Evolutionary conservation across 2,329 filamentous ascomycete species (phyloP).

Genomic region (Verticillium nubilum): DNA sequence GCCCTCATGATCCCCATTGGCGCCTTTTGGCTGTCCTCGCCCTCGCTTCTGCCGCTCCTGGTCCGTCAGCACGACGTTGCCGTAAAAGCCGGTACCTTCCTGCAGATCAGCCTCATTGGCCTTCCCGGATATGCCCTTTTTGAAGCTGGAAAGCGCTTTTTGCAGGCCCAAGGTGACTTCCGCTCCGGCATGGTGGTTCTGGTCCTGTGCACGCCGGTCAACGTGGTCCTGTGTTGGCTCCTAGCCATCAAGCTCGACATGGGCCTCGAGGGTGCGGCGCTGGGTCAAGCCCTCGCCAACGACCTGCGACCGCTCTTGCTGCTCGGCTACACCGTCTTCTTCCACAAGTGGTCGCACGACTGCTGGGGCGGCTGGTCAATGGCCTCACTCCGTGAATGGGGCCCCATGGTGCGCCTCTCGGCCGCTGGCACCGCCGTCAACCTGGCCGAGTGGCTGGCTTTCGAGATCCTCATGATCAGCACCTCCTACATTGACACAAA

Average conservation of each 20-base stretch:
- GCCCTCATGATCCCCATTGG: constrained; percentile 41
- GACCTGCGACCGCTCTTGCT: constrained; percentile 41
- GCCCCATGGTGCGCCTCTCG: constrained; percentile 31
- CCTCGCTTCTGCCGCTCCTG: constrained; percentile 36
- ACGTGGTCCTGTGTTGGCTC: constrained; percentile 42
- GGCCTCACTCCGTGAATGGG: constrained; percentile 30
- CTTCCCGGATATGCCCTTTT: constrained; percentile 49
- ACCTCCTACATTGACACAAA: constrained; percentile 37
- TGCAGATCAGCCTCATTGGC: constrained; percentile 41
- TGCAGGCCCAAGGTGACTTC: constrained; percentile 50
- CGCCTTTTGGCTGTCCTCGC: constrained; percentile 41
- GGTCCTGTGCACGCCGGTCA: constrained; percentile 39
- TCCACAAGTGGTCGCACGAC: constrained; percentile 31
- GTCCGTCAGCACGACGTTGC: constrained; percentile 42
- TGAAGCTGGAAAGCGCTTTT: constrained; percentile 47
- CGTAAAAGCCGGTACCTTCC: constrained; percentile 40
- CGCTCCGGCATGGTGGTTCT: constrained; percentile 41
- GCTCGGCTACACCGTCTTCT: constrained; percentile 36
- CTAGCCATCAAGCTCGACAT: constrained; percentile 35
- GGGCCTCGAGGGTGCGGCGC: constrained; percentile 44
- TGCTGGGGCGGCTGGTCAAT: constrained; percentile 39
- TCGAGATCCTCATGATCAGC: constrained; percentile 37
- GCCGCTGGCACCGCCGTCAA: constrained; percentile 31
- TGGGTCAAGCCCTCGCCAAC: constrained; percentile 43
- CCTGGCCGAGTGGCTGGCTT: constrained; percentile 36